Percentiles rank a stretch among this genome's conserved stretches.
Evolutionary conservation across 2,329 filamentous ascomycete species (phyloP).

Genomic region (Hypomyces rosellus): DNA sequence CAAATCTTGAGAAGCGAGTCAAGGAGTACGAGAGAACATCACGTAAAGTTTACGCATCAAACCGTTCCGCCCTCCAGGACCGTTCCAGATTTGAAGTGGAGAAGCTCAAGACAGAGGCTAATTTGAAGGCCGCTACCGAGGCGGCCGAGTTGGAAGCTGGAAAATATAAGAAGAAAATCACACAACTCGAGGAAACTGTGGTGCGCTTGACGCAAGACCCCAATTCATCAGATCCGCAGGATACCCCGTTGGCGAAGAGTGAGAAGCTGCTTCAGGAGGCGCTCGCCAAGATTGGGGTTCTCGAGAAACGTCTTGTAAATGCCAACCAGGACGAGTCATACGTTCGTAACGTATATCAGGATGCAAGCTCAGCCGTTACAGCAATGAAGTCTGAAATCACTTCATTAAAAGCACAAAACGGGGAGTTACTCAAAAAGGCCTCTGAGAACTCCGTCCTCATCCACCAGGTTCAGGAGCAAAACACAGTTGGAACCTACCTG

Average conservation of each 20-base stretch:
- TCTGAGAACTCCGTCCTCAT: conserved; percentile 40
- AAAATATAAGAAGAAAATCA: conserved; percentile 30
- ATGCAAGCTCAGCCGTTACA: conserved; percentile 43
- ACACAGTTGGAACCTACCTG: conserved; percentile 28
- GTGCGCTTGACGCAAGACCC: conserved; percentile 22
- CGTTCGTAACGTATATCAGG: conserved; percentile 52
- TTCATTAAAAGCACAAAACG: conserved; percentile 36
- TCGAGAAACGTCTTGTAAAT: conserved; percentile 35
- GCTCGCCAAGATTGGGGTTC: conserved; percentile 31
- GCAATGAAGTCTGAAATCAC: conserved; percentile 41
- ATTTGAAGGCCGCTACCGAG: conserved; percentile 23
- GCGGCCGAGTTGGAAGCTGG: conserved; percentile 29
- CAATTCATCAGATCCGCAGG: conserved; percentile 17
- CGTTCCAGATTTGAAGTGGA: conserved; percentile 42
- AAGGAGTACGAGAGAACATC: conserved; percentile 40
- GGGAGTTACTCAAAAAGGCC: conserved; percentile 35
- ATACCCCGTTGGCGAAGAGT: conserved; percentile 21
- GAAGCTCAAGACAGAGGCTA: conserved; percentile 32
- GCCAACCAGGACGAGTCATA: conserved; percentile 50
- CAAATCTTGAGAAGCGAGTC: conserved; percentile 38
- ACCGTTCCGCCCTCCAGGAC: conserved; percentile 46
- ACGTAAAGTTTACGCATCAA: conserved; percentile 38
- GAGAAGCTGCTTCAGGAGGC: conserved; percentile 31
- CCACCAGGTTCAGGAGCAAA: conserved; percentile 39
- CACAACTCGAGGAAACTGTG: conserved; percentile 30